phyloP scores from a whole-genome alignment of 768 basidiomycete species.

The Rhizopogon salebrosus region DNA sequence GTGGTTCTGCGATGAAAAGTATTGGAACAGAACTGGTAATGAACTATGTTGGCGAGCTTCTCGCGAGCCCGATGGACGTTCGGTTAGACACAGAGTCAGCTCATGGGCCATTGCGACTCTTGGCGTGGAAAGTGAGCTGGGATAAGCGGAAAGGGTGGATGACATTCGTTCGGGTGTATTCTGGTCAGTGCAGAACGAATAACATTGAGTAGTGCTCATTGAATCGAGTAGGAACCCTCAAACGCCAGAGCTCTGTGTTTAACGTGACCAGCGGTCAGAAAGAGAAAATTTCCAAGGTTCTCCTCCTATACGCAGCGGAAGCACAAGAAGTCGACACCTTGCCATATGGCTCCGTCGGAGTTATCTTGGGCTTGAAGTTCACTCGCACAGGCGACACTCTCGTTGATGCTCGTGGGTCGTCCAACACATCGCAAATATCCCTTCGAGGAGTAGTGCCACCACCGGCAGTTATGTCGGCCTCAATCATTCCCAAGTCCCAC shows the following conservation, averaged over 20 bases:
- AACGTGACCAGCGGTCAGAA: slow-evolving; percentile 66
- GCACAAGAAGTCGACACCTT: slow-evolving; percentile 73
- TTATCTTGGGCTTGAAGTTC: slow-evolving; percentile 75
- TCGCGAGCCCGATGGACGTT: slow-evolving; percentile 75
- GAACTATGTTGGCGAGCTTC: slow-evolving; percentile 76
- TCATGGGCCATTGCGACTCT: slow-evolving; percentile 50
- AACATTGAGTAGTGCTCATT: background rate
- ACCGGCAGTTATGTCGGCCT: slow-evolving; percentile 80
- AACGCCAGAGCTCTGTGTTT: slow-evolving; percentile 50
- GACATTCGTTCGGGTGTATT: slow-evolving; percentile 88
- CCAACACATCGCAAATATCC: slow-evolving; percentile 30
- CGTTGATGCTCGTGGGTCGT: slow-evolving; percentile 41
- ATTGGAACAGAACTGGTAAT: slow-evolving; percentile 78
- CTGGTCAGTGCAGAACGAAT: slow-evolving; percentile 43
- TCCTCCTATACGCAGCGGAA: slow-evolving; percentile 75
- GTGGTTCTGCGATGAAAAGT: slow-evolving; percentile 77
- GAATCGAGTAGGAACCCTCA: slow-evolving; percentile 48
- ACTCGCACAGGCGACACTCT: slow-evolving; percentile 89
- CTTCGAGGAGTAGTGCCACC: slow-evolving; percentile 69
- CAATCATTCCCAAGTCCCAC: slow-evolving; percentile 76
- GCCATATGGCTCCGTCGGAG: slow-evolving; percentile 79
- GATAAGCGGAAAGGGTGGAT: slow-evolving; percentile 84
- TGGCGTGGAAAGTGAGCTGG: slow-evolving; percentile 91
- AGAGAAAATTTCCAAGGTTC: slow-evolving; percentile 70
- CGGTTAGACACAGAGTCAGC: slow-evolving; percentile 36